Conservation (phyloP, 1,139 yeast species). For the Suhomyces terraborum region DNA sequence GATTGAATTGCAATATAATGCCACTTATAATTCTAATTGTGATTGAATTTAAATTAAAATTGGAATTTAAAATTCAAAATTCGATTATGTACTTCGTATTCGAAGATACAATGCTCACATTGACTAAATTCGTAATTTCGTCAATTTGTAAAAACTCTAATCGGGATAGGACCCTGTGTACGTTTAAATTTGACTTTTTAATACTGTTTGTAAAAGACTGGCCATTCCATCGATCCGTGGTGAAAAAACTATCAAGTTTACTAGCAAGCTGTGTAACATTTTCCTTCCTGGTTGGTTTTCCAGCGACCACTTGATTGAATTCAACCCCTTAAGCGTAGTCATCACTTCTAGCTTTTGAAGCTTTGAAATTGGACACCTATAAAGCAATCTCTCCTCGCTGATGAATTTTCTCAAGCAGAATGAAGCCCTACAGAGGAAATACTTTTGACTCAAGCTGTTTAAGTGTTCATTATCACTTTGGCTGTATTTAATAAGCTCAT, state of each 20-base stretch:
- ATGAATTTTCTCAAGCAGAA: slow-evolving; percentile 39
- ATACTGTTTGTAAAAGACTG: slow-evolving; percentile 10
- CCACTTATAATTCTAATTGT: too few relatives aligned
- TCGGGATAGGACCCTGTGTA: neutral
- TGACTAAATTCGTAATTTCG: neutral
- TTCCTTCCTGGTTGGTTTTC: slow-evolving; percentile 11
- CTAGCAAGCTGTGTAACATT: slow-evolving; percentile 25
- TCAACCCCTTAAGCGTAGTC: slow-evolving; percentile 31
- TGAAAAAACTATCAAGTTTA: slow-evolving; percentile 30
- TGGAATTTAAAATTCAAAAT: too few relatives aligned
- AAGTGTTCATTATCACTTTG: slow-evolving; percentile 20
- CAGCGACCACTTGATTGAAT: slow-evolving; percentile 11
- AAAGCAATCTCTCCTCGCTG: slow-evolving; percentile 34
- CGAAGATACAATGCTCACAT: neutral
- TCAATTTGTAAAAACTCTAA: neutral
- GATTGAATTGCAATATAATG: too few relatives aligned
- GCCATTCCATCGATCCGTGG: slow-evolving; percentile 24
- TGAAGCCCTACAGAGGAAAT: slow-evolving; percentile 33
- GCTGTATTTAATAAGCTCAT: slow-evolving; percentile 34
- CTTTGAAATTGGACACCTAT: slow-evolving; percentile 37
- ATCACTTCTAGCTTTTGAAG: slow-evolving; percentile 39
- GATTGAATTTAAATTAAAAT: too few relatives aligned
- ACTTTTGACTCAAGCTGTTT: slow-evolving; percentile 24
- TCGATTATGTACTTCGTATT: neutral
- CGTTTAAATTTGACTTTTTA: neutral